phyloP scores from a whole-genome alignment of 176 grass and related monocot species.

The Bolboschoenus planiculmis region DNA sequence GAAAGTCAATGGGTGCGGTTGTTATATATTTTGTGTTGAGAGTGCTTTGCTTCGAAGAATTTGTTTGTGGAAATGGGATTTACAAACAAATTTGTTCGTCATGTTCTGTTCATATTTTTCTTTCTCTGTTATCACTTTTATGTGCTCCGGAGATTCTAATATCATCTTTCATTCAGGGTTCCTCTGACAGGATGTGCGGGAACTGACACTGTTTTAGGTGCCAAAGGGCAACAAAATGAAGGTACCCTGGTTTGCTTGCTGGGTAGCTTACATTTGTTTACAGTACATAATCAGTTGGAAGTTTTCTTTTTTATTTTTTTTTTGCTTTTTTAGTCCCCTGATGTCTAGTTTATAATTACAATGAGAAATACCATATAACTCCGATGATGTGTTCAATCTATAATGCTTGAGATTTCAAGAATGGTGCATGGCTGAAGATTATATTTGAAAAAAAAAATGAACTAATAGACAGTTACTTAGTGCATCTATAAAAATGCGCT shows the following conservation, averaged over 20 bases:
- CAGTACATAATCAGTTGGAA: constrained; percentile 11
- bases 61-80: neutral
- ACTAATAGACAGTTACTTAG: neutral
- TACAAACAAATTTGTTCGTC: neutral
- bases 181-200: constrained; percentile 60
- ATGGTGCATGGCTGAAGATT: neutral
- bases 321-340: neutral
- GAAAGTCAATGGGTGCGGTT: neutral
- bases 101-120: constrained; percentile 17
- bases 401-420: neutral
- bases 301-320: constrained; percentile 10
- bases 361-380: neutral
- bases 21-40: constrained; percentile 11
- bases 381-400: neutral
- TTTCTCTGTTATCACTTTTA: constrained; percentile 25
- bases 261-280: constrained; percentile 59
- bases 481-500: neutral
- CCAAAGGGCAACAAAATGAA: constrained; percentile 82
- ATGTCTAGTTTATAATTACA: neutral
- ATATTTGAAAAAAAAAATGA: neutral
- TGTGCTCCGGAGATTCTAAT: constrained; percentile 55
- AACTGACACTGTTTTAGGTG: constrained; percentile 70
- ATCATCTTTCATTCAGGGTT: constrained; percentile 72
- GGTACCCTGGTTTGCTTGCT: constrained; percentile 95
- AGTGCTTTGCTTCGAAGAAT: neutral